Evolutionary conservation across 192 early-diverging fungal genomes (phyloP).

Genomic region (Dissophora ornata): DNA sequence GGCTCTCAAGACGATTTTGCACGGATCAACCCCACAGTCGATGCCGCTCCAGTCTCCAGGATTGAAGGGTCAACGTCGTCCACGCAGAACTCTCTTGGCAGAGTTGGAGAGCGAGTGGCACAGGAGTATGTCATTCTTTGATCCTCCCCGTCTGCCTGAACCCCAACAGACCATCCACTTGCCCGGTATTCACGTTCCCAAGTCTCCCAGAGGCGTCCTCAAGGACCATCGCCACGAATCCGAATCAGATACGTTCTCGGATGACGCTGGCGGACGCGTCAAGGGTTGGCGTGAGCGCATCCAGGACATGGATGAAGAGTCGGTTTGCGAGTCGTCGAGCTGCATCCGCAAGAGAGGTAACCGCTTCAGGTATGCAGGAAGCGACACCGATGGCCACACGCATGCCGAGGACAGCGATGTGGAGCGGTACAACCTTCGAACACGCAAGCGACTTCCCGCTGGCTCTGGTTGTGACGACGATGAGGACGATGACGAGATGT

Average conservation of each 20-base stretch:
- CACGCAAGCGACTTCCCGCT: conserved; percentile 7
- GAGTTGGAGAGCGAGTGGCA: conserved; percentile 67
- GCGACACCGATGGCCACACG: conserved; percentile 26
- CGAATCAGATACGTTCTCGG: conserved; percentile 42
- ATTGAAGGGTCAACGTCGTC: conserved; percentile 28
- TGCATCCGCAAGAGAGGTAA: conserved; percentile 41
- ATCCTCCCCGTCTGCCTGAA: conserved; percentile 25
- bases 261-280: conserved; percentile 42
- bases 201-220: too few species aligned
- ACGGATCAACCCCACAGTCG: conserved; percentile 26
- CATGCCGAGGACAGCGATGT: conserved; percentile 45
- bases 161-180: conserved; percentile 18
- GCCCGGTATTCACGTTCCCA: conserved; percentile 16
- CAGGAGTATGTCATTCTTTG: conserved; percentile 49
- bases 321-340: conserved; percentile 42
- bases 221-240: conserved; percentile 49
- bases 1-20: conserved; percentile 47
- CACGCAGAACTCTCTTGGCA: conserved; percentile 53
- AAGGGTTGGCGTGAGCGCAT: conserved; percentile 48
- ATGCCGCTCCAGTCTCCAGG: conserved; percentile 38
- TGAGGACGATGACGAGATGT: conserved; percentile 20
- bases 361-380: conserved; percentile 23
- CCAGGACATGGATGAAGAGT: conserved; percentile 36
- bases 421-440: conserved; percentile 30
- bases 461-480: conserved; percentile 3